Evolutionary conservation across 495 filamentous ascomycete genomes (phyloP).

Genomic region (Penicillium subrubescens): DNA sequence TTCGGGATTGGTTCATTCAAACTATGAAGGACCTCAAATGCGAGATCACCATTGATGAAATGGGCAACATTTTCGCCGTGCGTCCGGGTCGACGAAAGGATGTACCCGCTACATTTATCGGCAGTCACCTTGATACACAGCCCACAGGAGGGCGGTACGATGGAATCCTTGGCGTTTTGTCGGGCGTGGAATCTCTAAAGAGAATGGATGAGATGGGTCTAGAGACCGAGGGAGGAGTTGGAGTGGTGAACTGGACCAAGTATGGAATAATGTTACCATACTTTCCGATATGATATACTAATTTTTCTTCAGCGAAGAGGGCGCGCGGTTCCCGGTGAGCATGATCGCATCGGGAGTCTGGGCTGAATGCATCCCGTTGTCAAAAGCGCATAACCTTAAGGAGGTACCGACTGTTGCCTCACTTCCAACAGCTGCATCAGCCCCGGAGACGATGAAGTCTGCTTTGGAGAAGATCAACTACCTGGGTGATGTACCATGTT

Average conservation of each 20-base stretch:
- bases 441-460: conserved; percentile 64
- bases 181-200: conserved; percentile 71
- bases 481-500: conserved; percentile 59
- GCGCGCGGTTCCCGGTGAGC: conserved; percentile 76
- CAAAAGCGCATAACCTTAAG: conserved; percentile 60
- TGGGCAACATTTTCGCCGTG: conserved; percentile 79
- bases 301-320: conserved; percentile 60
- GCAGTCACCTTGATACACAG: conserved; percentile 78
- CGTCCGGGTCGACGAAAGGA: conserved; percentile 58
- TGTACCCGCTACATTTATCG: conserved; percentile 66
- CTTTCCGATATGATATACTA: conserved; percentile 8
- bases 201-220: conserved; percentile 67
- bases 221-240: conserved; percentile 71
- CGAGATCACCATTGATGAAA: conserved; percentile 59
- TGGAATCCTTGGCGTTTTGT: conserved; percentile 73
- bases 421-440: conserved; percentile 43
- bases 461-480: conserved; percentile 74
- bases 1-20: conserved; percentile 74
- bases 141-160: conserved; percentile 74
- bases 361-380: conserved; percentile 66
- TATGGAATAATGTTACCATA: conserved; percentile 19
- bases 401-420: conserved; percentile 54
- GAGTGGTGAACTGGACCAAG: conserved; percentile 83
- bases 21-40: conserved; percentile 66
- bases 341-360: conserved; percentile 80